Base-by-base conservation (phyloP, 257 asterid genomes). In the Nyctanthes arbortristis region DNA sequence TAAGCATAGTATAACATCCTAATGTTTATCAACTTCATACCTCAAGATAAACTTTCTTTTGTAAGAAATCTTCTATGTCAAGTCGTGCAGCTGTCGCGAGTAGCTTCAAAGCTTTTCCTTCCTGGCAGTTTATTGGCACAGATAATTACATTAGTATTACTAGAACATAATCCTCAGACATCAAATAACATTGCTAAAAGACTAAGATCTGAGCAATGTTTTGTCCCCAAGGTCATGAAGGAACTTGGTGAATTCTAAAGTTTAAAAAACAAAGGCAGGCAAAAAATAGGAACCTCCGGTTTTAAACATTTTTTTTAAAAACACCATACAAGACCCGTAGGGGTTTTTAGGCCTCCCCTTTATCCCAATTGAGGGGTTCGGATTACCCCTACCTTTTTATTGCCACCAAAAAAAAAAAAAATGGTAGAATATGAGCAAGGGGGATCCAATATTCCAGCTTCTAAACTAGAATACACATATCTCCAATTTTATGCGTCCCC, bases 51-150 rank as follows among this genome's bases (percentile, higher is more conserved):
- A 93, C 96, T 73, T 88, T 90, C 86, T 93, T 93, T 84, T 93
- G 98, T 88, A 93, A 71, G 84, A 93, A 93, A 88, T 90, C 98
- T 87, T 93, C 98, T 40, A 93, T 90, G 73, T 93, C 98, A 55
- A 90, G 90, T 69, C 98, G 86, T 52, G 96, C 95, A 71, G 97
- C 97, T 14, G 98, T 90, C 40, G 97, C 96, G 39, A 93, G 89
- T 61, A 90, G 87, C 88, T 90, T 93, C 68, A 93, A 75, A 63
- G 98, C 98, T 80, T 87, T 93, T 35, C 98, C 98, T 76, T 85
- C 97, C 98, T 93, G 78, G 64, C 37, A 69, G 68, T 37, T 65
- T 62, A 68, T 65, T 37, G 56, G 16, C 47, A 68, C 9, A 60
- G 45, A 67, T 63, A 69, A 66, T 56, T 34, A 63, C 25, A 52